Percentiles rank a stretch among this genome's conserved stretches.
Conservation (phyloP, 768 basidiomycete species). For the Kwoniella europaea region DNA sequence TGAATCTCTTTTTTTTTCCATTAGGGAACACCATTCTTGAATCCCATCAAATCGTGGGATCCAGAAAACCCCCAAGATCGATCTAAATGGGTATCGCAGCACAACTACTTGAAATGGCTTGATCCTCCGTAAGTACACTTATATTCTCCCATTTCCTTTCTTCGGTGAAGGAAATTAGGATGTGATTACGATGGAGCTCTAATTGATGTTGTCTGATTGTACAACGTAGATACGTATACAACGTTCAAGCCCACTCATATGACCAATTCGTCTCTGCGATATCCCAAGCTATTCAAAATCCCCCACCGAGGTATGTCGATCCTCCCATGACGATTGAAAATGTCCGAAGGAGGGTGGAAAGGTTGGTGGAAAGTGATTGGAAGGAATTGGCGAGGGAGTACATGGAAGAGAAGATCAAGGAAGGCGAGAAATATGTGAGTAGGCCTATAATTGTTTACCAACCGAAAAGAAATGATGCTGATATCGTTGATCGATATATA, state of each 20-base stretch:
- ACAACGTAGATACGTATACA: conserved; percentile 5
- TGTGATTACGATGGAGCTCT: neutral
- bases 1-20: neutral
- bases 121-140: conserved; percentile 5
- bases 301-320: conserved; percentile 3
- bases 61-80: conserved; percentile 1
- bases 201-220: neutral
- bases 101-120: conserved; percentile 9
- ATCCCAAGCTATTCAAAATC: neutral
- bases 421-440: conserved; percentile 2
- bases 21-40: conserved; percentile 11
- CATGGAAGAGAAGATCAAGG: conserved; percentile 3
- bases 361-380: conserved; percentile 11
- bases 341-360: conserved; percentile 2
- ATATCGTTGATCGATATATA: neutral
- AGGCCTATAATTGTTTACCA: too few species aligned
- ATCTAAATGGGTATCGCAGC: conserved; percentile 9
- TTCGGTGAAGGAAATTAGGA: too few species aligned
- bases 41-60: conserved; percentile 9
- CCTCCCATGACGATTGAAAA: neutral
- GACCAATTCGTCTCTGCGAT: neutral
- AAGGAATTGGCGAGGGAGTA: conserved; percentile 1
- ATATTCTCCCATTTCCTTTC: too few species aligned
- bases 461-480: too few species aligned
- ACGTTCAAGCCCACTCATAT: conserved; percentile 1